A percentile compares a stretch with the other conserved stretches of the same genome.
Conservation (phyloP, 345 rosid species). For the Cardamine chenopodiifolia region DNA sequence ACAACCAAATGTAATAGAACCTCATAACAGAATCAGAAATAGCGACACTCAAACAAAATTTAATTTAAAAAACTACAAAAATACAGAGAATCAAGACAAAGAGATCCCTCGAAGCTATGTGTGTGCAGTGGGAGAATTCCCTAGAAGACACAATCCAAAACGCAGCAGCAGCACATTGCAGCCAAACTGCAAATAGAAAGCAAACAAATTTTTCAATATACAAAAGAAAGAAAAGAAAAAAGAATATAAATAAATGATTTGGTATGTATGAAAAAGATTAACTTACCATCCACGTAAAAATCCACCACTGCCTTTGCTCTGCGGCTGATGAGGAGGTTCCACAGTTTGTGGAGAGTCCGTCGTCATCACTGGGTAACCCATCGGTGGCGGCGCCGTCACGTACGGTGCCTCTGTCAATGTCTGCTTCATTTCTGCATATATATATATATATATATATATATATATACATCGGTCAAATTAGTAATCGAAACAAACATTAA, state of each 20-base stretch:
- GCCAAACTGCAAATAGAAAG: conserved; percentile 15
- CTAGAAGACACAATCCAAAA: conserved; percentile 38
- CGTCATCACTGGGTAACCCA: conserved; percentile 26
- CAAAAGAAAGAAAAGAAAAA: background rate
- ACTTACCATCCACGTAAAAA: conserved; percentile 33
- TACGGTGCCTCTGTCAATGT: conserved; percentile 14
- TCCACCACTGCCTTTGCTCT: conserved; percentile 35
- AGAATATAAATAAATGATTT: background rate
- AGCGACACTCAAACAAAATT: background rate
- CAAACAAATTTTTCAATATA: background rate
- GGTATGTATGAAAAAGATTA: conserved; percentile 2
- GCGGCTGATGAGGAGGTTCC: conserved; percentile 9
- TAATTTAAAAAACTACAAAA: background rate
- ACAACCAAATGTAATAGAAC: background rate
- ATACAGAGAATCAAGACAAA: background rate
- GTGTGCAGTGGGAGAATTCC: background rate
- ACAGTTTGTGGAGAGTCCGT: conserved; percentile 24
- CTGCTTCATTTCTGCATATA: conserved; percentile 26
- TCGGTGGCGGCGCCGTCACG: conserved; percentile 20
- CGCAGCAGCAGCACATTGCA: conserved; percentile 38
- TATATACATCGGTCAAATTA: background rate
- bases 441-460: background rate
- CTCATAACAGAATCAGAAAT: background rate
- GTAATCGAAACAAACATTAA: background rate
- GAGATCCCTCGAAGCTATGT: background rate